Conservation (phyloP, 1,284 basidiomycete species). For the Ceratobasidium theobromae region DNA sequence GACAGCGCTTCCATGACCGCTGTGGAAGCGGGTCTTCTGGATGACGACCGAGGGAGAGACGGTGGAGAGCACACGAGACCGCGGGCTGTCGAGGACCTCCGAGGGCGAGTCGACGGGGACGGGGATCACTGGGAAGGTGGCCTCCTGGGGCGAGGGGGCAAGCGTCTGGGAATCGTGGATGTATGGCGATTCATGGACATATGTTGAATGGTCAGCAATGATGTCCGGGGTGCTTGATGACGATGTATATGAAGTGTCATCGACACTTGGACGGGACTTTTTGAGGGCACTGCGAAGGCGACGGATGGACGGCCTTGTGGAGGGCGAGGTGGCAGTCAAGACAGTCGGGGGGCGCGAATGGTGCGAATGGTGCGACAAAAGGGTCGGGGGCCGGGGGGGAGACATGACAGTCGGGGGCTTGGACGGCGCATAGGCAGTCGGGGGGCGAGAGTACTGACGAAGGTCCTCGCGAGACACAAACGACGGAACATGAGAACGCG, state of each 20-base stretch:
- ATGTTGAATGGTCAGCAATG: neutral
- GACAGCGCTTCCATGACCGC: neutral
- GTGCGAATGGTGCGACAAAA: neutral
- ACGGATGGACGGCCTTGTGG: neutral
- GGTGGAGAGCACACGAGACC: neutral
- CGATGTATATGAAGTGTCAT: neutral
- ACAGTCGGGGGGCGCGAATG: neutral
- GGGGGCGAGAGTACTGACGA: neutral
- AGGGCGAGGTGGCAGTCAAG: neutral
- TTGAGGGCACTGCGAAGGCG: conserved; percentile 15
- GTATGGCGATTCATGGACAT: too few relatives aligned
- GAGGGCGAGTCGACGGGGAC: neutral
- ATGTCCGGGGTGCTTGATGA: conserved; percentile 5
- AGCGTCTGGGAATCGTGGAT: neutral
- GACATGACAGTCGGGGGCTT: neutral
- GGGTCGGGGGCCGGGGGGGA: neutral
- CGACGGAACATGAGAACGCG: neutral
- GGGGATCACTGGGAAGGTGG: neutral
- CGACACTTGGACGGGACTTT: neutral
- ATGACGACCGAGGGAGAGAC: neutral
- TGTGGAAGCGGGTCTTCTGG: conserved; percentile 9
- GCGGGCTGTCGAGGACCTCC: neutral
- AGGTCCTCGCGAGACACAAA: conserved; percentile 13
- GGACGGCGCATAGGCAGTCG: neutral
- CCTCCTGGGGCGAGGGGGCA: neutral